A percentile compares a stretch with the other conserved stretches of the same genome.
These are phyloP conservation scores for Thielaviopsis euricoi DNA, from an alignment of 2,329 filamentous ascomycete species.

Conservation along the genomic window DNA sequence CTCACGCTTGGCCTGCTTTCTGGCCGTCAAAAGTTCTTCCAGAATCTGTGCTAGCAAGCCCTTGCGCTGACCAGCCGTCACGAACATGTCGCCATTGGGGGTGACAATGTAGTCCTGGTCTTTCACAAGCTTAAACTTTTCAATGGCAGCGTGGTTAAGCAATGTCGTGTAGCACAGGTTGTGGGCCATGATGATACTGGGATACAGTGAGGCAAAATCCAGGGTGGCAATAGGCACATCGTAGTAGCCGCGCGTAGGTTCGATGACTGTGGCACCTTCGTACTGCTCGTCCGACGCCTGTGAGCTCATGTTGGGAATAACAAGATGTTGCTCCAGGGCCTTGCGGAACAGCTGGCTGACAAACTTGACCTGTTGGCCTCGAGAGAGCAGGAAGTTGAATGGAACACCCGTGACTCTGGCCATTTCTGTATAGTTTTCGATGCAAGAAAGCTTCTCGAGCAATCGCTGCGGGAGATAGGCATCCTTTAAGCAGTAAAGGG, in stretches of 20 bases:
- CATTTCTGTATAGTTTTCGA: conserved; percentile 99
- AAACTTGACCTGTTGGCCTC: conserved; percentile 95
- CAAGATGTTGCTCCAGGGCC: conserved; percentile 78
- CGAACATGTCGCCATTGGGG: conserved; percentile 86
- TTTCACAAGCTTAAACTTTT: conserved; percentile 61
- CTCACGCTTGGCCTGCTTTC: conserved; percentile 90
- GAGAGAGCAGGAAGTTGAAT: conserved; percentile 82
- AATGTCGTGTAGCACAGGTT: conserved; percentile 96
- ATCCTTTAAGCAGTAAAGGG: conserved; percentile 94
- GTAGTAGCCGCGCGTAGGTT: conserved; percentile 85
- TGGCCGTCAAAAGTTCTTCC: conserved; percentile 75
- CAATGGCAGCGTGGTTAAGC: conserved; percentile 57
- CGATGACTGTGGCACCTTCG: conserved; percentile 94
- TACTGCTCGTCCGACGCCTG: conserved; percentile 74
- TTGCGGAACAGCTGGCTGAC: conserved; percentile 95
- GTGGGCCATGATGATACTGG: conserved; percentile 97
- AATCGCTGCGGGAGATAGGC: conserved; percentile 85
- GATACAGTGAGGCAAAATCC: conserved; percentile 96
- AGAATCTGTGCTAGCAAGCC: conserved; percentile 88
- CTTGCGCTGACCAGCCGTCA: conserved; percentile 75
- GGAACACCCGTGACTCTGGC: conserved; percentile 96
- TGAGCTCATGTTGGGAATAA: conserved; percentile 71
- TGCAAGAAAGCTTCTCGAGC: conserved; percentile 93
- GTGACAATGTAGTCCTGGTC: conserved; percentile 95
- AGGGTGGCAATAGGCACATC: conserved; percentile 89